A percentile compares a stretch with the other conserved stretches of the same genome.
Evolutionary conservation across 345 rosid genomes (phyloP).

Genomic region (Luvunga scandens): DNA sequence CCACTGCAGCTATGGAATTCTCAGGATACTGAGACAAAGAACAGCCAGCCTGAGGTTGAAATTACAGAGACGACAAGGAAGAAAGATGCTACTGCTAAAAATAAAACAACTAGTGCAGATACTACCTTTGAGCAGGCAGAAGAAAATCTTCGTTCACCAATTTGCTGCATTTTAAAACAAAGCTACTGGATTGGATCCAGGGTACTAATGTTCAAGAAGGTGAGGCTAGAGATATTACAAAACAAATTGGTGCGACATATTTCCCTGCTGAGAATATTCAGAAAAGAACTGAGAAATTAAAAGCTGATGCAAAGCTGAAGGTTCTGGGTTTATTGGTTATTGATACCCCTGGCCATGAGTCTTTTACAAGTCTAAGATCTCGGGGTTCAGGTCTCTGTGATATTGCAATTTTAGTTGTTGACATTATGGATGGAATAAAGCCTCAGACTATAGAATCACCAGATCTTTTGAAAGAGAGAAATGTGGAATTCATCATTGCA

Average conservation of each 20-base stretch:
- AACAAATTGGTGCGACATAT: slow-evolving; percentile 96
- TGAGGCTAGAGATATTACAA: slow-evolving; percentile 95
- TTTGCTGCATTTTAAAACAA: slow-evolving; percentile 95
- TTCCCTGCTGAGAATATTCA: slow-evolving; percentile 87
- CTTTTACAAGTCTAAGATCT: slow-evolving; percentile 80
- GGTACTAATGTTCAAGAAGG: slow-evolving; percentile 97
- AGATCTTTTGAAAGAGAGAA: slow-evolving; percentile 72
- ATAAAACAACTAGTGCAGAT: slow-evolving; percentile 29
- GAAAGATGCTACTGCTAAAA: no score
- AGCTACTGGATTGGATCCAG: slow-evolving; percentile 85
- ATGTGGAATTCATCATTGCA: slow-evolving; percentile 85
- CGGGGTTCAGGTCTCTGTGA: slow-evolving; percentile 93
- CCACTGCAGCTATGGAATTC: no score
- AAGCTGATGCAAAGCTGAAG: slow-evolving; percentile 80
- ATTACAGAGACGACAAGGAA: no score
- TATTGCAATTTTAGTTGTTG: slow-evolving; percentile 91
- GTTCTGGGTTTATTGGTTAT: slow-evolving; percentile 95
- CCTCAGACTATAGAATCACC: slow-evolving; percentile 91
- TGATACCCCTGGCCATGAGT: slow-evolving; percentile 97
- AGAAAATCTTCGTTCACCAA: slow-evolving; percentile 74
- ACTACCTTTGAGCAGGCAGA: slow-evolving; percentile 38
- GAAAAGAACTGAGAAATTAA: slow-evolving; percentile 90
- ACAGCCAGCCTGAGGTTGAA: no score
- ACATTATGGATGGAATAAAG: slow-evolving; percentile 84
- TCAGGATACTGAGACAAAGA: no score